Evolutionary conservation across 2,329 filamentous ascomycete genomes (phyloP).

Genomic region (Colletotrichum sp.): DNA sequence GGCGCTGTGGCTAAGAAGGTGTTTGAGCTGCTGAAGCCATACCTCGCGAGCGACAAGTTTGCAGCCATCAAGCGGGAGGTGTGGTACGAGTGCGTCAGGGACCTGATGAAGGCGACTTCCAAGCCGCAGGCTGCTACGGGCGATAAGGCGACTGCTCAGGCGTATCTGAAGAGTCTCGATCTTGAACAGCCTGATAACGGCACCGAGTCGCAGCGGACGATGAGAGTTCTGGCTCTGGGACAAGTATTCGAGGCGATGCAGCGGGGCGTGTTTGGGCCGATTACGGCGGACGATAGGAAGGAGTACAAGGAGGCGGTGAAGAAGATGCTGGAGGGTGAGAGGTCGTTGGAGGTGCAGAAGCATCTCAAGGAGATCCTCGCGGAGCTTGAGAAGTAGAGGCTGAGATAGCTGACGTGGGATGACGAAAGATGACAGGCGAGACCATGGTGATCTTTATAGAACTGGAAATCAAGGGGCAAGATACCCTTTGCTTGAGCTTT

Average conservation of each 20-base stretch:
- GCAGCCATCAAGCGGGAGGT: constrained; percentile 50
- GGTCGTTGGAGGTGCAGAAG: constrained; percentile 51
- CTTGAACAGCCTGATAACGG: constrained; percentile 50
- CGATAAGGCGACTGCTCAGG: constrained; percentile 27
- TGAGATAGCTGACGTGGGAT: no score
- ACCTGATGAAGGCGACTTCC: constrained; percentile 50
- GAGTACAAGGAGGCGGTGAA: constrained; percentile 33
- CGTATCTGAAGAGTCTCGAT: constrained; percentile 54
- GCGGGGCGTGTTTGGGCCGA: constrained; percentile 45
- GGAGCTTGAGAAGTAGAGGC: constrained; percentile 28
- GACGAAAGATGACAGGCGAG: background rate
- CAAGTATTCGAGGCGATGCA: constrained; percentile 47
- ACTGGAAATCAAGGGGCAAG: background rate
- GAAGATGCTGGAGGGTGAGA: constrained; percentile 43
- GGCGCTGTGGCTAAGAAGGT: constrained; percentile 43
- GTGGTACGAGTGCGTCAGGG: constrained; percentile 56
- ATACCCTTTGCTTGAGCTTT: background rate
- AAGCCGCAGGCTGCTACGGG: constrained; percentile 16
- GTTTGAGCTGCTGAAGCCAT: constrained; percentile 43
- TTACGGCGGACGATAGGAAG: constrained; percentile 22
- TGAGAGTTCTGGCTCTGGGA: constrained; percentile 50
- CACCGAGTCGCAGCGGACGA: constrained; percentile 56
- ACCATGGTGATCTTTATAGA: background rate
- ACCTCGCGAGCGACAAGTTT: constrained; percentile 42
- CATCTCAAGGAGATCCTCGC: constrained; percentile 42